These are phyloP conservation scores for Suillus occidentalis DNA, from an alignment of 768 basidiomycete species.

Conservation along the genomic window DNA sequence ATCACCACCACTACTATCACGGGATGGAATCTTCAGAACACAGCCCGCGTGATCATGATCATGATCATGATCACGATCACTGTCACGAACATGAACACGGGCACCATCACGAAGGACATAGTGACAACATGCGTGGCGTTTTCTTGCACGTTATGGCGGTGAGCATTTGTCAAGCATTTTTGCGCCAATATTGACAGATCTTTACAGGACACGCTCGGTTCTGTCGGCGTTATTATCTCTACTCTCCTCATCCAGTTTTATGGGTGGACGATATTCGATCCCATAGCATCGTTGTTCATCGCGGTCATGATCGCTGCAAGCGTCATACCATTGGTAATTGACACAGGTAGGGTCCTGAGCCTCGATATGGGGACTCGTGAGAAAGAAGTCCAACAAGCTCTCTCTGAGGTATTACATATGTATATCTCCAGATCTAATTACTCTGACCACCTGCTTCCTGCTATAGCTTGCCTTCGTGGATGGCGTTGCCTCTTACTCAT, in stretches of 20 bases:
- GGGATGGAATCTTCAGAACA: slow-evolving; percentile 12
- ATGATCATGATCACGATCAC: slow-evolving; percentile 52
- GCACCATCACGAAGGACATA: slow-evolving; percentile 76
- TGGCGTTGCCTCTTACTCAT: slow-evolving; percentile 78
- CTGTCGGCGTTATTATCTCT: slow-evolving; percentile 96
- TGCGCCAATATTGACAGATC: slow-evolving; percentile 11
- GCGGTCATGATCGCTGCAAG: slow-evolving; percentile 93
- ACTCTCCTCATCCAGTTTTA: slow-evolving; percentile 94
- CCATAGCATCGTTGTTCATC: slow-evolving; percentile 96
- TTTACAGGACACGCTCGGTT: slow-evolving; percentile 86
- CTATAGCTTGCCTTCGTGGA: slow-evolving; percentile 69
- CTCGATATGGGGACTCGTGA: slow-evolving; percentile 78
- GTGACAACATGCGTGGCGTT: slow-evolving; percentile 99
- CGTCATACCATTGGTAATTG: slow-evolving; percentile 92
- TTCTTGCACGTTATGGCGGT: slow-evolving; percentile 97
- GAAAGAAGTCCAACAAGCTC: slow-evolving; percentile 51
- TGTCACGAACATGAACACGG: slow-evolving; percentile 52
- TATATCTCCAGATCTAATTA: neutral
- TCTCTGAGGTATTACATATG: slow-evolving; percentile 58
- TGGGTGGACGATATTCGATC: slow-evolving; percentile 99
- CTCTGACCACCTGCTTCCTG: slow-evolving; percentile 4
- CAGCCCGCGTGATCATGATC: slow-evolving; percentile 35
- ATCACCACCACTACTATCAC: slow-evolving; percentile 36
- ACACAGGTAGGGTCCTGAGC: slow-evolving; percentile 85
- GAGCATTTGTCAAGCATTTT: slow-evolving; percentile 27